Conservation (phyloP, 108 stramenopile genomes). For the Thalassiosira profunda region DNA sequence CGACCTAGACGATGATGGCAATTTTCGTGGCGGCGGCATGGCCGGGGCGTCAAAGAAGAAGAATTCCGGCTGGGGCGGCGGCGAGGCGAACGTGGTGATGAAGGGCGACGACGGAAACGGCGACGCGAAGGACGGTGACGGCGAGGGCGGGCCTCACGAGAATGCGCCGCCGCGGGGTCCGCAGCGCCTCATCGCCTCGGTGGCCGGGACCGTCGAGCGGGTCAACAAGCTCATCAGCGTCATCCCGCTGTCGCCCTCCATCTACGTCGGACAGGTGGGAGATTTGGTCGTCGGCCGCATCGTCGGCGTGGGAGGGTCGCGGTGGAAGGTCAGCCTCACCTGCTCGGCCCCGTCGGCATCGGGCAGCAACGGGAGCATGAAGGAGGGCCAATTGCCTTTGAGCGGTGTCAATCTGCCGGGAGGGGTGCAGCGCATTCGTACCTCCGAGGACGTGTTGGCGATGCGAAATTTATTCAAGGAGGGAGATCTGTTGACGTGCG, state of each 20-base stretch:
- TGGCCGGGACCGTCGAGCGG: constrained; percentile 92
- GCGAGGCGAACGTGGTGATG: constrained; percentile 29
- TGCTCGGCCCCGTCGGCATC: constrained; percentile 45
- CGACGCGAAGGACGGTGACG: constrained; percentile 3
- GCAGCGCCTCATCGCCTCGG: constrained; percentile 85
- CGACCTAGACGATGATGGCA: constrained; percentile 13
- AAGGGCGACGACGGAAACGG: constrained; percentile 23
- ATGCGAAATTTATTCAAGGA: constrained; percentile 93
- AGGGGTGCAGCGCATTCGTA: constrained; percentile 95
- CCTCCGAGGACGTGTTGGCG: constrained; percentile 94
- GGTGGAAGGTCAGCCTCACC: constrained; percentile 88
- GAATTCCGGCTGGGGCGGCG: constrained; percentile 32
- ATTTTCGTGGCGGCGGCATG: constrained; percentile 24
- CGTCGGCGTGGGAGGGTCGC: constrained; percentile 77
- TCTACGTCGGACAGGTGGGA: constrained; percentile 92
- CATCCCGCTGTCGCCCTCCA: constrained; percentile 65
- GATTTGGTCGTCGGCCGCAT: constrained; percentile 98
- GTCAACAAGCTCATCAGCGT: constrained; percentile 98
- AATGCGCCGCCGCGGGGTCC: constrained; percentile 21
- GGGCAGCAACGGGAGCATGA: constrained; percentile 35
- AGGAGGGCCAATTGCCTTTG: constrained; percentile 86
- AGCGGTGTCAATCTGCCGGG: constrained; percentile 93
- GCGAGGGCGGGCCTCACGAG: too few relatives aligned
- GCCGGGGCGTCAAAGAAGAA: constrained; percentile 30
- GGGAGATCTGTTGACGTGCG: constrained; percentile 93